Evolutionary conservation across 495 filamentous ascomycete species (phyloP), one percentile per base, ranked within the genome.

Genomic region (Cenococcum geophilum): DNA sequence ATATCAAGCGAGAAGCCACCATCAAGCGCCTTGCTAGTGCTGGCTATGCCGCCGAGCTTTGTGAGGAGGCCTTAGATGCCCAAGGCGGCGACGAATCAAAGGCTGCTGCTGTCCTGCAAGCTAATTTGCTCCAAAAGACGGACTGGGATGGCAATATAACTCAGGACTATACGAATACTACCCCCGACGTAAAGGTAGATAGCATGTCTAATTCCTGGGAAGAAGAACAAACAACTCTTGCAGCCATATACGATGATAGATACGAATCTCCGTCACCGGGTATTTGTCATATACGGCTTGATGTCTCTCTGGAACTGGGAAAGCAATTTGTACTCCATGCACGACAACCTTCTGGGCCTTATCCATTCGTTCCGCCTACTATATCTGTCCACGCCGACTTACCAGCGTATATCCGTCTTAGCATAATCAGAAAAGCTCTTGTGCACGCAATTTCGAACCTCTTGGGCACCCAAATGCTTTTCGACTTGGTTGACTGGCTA

Each of bases 361-460:
- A 97, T 74, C 93, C 93, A 9, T 67, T 76, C n/a, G 73, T 79
- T 3, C 79, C 89, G 63, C 87, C 93, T n/a, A 76, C 92, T 11
- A 77, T 97, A 37, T 81, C 84, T 0, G 75, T 96, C 75, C 86
- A 36, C 74, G 80, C 58, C 71, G 72, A 73, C 4, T 78, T 98
- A n/a, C 93, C 93, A 5, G 87, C 92, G 8, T 95, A 97, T 66
- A 95, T 97, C 63, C 87, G 89, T 48, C 78, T 98, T 4, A 96
- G 91, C 68, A 84, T 95, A 16, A 88, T 92, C 69, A 86, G 90
- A 62, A 86, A 86, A 73, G 83, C 83, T 1, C 78, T 96, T 3
- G 75, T 80, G 16, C 82, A 89, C 72, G 85, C 91, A 1, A 73
- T 79, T 53, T 78, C 82, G 34, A 81, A 81, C 48, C 78, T 95